A percentile compares a stretch with the other conserved stretches of the same genome.
Evolutionary conservation across 345 rosid genomes (phyloP).

Genomic region (Salix suchowensis): DNA sequence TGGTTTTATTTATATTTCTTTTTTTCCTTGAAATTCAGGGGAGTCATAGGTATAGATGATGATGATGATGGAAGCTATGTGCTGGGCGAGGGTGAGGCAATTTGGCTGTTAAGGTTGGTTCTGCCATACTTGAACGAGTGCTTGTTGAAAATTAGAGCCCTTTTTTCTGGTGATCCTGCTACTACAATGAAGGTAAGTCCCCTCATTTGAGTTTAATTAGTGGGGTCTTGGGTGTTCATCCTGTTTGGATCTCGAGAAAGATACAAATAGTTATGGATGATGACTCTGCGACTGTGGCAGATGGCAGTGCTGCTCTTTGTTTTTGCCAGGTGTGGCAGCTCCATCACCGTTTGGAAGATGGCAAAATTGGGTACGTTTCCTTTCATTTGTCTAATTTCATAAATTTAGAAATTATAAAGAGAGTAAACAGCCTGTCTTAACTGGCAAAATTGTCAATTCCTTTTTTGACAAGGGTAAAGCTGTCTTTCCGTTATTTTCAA

Average conservation of each 20-base stretch:
- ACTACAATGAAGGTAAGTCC: slow-evolving; percentile 79
- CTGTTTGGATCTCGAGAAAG: neutral
- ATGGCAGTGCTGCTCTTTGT: slow-evolving; percentile 80
- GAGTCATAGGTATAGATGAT: slow-evolving; percentile 33
- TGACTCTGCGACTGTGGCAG: slow-evolving; percentile 43
- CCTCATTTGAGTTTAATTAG: neutral
- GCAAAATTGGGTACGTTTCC: slow-evolving; percentile 63
- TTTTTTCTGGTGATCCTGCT: slow-evolving; percentile 85
- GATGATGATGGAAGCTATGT: slow-evolving; percentile 39
- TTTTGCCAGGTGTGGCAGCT: slow-evolving; percentile 76
- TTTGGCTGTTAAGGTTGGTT: slow-evolving; percentile 55
- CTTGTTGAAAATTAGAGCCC: slow-evolving; percentile 58
- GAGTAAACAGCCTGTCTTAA: neutral
- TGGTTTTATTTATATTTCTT: neutral
- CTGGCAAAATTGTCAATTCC: too few species aligned
- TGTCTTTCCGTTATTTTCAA: too few species aligned
- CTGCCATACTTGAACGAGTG: slow-evolving; percentile 82
- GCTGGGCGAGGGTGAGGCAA: slow-evolving; percentile 73
- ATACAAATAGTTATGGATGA: slow-evolving; percentile 13
- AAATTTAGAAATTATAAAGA: neutral
- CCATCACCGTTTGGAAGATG: slow-evolving; percentile 82
- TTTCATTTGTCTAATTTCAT: neutral
- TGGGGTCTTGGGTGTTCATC: too few species aligned
- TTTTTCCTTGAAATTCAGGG: slow-evolving; percentile 30
- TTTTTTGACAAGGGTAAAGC: too few species aligned